A percentile compares a stretch with the other conserved stretches of the same genome.
These are phyloP conservation scores for Populus hybrid DNA, from an alignment of 441 rosid species.

Conservation along the genomic window DNA sequence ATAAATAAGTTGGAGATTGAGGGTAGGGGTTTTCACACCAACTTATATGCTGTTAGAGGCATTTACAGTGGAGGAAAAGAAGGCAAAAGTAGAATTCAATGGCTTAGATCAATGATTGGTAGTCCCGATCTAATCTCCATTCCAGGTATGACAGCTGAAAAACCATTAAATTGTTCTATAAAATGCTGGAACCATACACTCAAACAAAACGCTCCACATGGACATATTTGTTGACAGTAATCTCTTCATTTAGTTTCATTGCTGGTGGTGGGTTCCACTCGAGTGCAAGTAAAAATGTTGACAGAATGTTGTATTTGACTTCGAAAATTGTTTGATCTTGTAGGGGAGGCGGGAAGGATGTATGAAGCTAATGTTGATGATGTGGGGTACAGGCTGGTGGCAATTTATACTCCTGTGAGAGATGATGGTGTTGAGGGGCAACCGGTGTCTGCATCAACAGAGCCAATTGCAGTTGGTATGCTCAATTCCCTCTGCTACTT, in stretches of 20 bases:
- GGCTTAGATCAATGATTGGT: constrained; percentile 98
- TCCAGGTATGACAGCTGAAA: constrained; percentile 51
- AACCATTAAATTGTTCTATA: not conserved
- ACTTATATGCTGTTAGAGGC: constrained; percentile 84
- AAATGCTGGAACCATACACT: not conserved
- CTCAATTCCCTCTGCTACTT: constrained; percentile 9
- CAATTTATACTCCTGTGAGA: constrained; percentile 42
- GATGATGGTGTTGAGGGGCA: constrained; percentile 97
- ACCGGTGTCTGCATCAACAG: constrained; percentile 97
- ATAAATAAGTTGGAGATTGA: constrained; percentile 91
- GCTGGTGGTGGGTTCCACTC: too few species aligned
- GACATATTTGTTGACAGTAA: not conserved
- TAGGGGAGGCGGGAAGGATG: constrained; percentile 94
- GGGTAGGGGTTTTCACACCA: constrained; percentile 93
- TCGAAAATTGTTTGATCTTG: constrained; percentile 26
- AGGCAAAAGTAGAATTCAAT: constrained; percentile 94
- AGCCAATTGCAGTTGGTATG: constrained; percentile 89
- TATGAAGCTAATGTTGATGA: constrained; percentile 99
- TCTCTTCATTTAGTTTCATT: not conserved
- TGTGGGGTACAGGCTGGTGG: constrained; percentile 76
- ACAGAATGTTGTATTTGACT: constrained; percentile 2
- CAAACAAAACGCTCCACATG: not conserved
- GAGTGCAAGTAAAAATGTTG: too few species aligned
- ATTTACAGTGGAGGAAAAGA: constrained; percentile 93
- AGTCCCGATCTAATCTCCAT: constrained; percentile 97